These are phyloP conservation scores for Fomitopsis schrenkii DNA, from an alignment of 1,284 basidiomycete genomes.

Conservation along the genomic window DNA sequence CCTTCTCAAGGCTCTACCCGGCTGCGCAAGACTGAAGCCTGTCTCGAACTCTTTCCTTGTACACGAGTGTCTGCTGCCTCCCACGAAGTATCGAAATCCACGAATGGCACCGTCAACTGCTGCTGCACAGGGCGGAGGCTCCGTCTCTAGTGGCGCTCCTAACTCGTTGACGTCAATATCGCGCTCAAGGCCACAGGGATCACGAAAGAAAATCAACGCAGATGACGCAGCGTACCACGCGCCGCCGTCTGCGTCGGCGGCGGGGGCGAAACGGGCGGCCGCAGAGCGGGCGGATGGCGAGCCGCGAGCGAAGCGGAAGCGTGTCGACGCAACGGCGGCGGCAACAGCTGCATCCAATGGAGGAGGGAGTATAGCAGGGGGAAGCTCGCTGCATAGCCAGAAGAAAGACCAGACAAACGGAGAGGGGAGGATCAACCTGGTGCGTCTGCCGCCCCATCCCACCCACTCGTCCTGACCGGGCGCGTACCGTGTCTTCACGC, in stretches of 20 bases:
- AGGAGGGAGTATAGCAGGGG: not conserved
- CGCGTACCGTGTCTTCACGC: conserved; percentile 5
- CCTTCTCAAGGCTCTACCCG: not conserved
- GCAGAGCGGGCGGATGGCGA: conserved; percentile 48
- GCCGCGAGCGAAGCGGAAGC: conserved; percentile 65
- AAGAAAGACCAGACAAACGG: conserved; percentile 19
- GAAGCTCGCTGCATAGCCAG: not conserved
- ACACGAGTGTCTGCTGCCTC: not conserved
- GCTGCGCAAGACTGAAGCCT: too few relatives aligned
- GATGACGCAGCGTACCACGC: conserved; percentile 31
- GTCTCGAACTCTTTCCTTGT: too few relatives aligned
- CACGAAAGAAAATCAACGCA: conserved; percentile 23
- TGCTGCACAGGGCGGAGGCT: not conserved
- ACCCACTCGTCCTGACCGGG: conserved; percentile 7
- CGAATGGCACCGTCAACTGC: not conserved
- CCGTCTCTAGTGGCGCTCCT: not conserved
- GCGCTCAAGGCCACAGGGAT: conserved; percentile 15
- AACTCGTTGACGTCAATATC: not conserved
- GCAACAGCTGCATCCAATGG: conserved; percentile 10
- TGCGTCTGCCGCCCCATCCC: conserved; percentile 22
- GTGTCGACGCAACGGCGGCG: conserved; percentile 41
- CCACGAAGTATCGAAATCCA: not conserved
- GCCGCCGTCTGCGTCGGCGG: conserved; percentile 7
- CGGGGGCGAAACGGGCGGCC: conserved; percentile 21
- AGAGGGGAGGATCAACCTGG: conserved; percentile 38